Base-by-base conservation (phyloP, 345 rosid genomes). In the Eucalyptus pauciflora region DNA sequence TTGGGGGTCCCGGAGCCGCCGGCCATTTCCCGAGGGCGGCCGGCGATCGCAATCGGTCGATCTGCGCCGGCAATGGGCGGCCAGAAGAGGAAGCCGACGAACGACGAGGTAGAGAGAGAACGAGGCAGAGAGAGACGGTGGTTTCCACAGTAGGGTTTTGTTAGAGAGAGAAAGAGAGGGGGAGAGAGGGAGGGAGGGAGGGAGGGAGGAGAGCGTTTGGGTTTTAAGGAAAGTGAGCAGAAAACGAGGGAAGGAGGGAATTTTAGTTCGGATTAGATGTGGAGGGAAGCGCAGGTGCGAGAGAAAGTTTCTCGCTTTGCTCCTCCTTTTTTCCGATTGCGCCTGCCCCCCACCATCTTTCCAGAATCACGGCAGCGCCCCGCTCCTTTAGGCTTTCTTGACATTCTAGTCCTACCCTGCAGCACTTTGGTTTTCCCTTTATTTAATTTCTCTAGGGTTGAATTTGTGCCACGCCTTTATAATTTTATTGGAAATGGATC, bases 181-280 rank as follows among this genome's bases (percentile, higher is more conserved):
- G 88, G 89, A 90, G 89, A 80, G 87, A 58, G 87, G 85, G 94
- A 86, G 90, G 88, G 90, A 87, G 52, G 58, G 29, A 46, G 89
- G 79, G 85, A 80, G 79, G 0, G 89, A 76, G 33, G 87, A 18
- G 87, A 54, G 54, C 46, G 87, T 76, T 52, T 37, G 89, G 86
- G 83, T 76, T 15, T 76, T 81, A 50, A 56, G 89, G 76, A 81
- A 67, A 17, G 87, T 88, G 92, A 91, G 93, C 86, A 88, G 92
- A 92, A 93, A 94, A 94, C 96, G 96, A 94, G 95, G 96, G 97
- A 94, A 93, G 94, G 94, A 93, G 93, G 41, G 93, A 93, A 93
- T 91, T 94, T 92, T 85, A 94, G 85, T 88, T 95, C 94, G 94
- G 94, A 95, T 92, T 93, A 88, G 93, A 93, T 92, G 94, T 95